These are phyloP conservation scores for Citrus mangshanensis DNA, from an alignment of 345 rosid genomes.

Conservation along the genomic window DNA sequence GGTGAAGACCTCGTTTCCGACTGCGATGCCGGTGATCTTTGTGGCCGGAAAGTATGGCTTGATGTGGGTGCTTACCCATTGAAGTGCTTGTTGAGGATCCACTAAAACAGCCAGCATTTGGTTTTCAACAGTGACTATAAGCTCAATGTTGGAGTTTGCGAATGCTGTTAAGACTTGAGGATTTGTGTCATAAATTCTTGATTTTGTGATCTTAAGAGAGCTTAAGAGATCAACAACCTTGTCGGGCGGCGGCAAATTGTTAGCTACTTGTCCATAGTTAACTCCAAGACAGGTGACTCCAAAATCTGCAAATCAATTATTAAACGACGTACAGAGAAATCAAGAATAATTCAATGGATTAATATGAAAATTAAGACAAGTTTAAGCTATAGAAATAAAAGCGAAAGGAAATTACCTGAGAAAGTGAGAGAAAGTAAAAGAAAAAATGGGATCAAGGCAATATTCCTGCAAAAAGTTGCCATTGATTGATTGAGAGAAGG, in stretches of 20 bases:
- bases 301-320: slow-evolving; percentile 28
- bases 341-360: neutral
- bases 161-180: slow-evolving; percentile 74
- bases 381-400: neutral
- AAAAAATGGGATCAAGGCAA: slow-evolving; percentile 25
- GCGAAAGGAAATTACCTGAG: slow-evolving; percentile 38
- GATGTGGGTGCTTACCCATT: slow-evolving; percentile 67
- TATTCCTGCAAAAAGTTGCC: slow-evolving; percentile 27
- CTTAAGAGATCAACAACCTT: slow-evolving; percentile 62
- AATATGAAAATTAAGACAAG: neutral
- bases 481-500: slow-evolving; percentile 17
- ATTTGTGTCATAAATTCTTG: slow-evolving; percentile 86
- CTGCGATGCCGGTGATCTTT: slow-evolving; percentile 62
- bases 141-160: slow-evolving; percentile 64
- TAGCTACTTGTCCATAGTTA: slow-evolving; percentile 87
- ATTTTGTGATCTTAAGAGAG: slow-evolving; percentile 58
- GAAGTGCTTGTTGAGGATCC: slow-evolving; percentile 77
- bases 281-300: slow-evolving; percentile 69
- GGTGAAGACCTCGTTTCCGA: slow-evolving; percentile 73
- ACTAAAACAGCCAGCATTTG: slow-evolving; percentile 50
- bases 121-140: slow-evolving; percentile 80
- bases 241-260: slow-evolving; percentile 73
- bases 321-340: neutral
- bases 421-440: slow-evolving; percentile 34
- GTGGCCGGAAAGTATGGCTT: slow-evolving; percentile 72